Base-by-base conservation (phyloP, 768 basidiomycete species). In the Phlebiopsis flavidoalba region DNA sequence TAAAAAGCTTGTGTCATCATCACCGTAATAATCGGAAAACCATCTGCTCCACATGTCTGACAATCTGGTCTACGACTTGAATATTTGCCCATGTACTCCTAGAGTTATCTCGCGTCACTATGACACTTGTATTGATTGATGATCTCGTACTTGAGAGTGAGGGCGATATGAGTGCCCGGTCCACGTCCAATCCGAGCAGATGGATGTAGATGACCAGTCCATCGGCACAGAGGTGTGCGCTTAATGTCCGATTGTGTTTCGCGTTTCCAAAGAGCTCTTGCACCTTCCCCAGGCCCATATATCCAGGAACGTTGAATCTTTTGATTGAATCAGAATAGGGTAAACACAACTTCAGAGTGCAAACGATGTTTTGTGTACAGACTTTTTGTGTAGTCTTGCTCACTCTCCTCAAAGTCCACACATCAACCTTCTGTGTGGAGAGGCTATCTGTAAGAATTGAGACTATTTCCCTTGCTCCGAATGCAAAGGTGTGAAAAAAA, bases 31-130 rank as follows among this genome's bases (percentile, higher is more conserved):
- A 4, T 83, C 75, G 0, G 72, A 69, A 21, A 94, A 69, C 2
- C 91, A 76, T 40, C n/a, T 72, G 65, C 63, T 91, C 89, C 0
- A 87, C 83, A 57, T 83, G 77, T 35, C 76, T 76, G 26, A 93
- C 89, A 63, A 95, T 86, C 53, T 73, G 66, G 64, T 95, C 92
- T 1, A 94, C 91, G 5, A 88, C 81, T 69, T 78, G 83, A 37
- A 95, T 91, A 65, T 93, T 94, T 22, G 81, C 76, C n/a, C 86
- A 93, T 91, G 66, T 95, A 95, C 75, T 94, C 92, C 84, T 91
- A 60, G 26, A 19, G 6, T 31, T 2, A 88, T 89, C 73, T 80
- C 75, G 2, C n/a, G n/a, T n/a, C n/a, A n/a, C n/a, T n/a, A n/a
- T n/a, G n/a, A n/a, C n/a, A n/a, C n/a, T n/a, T n/a, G n/a, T n/a